These are phyloP conservation scores for Nematodospora valgi DNA, from an alignment of 805 yeast genomes.

Conservation along the genomic window DNA sequence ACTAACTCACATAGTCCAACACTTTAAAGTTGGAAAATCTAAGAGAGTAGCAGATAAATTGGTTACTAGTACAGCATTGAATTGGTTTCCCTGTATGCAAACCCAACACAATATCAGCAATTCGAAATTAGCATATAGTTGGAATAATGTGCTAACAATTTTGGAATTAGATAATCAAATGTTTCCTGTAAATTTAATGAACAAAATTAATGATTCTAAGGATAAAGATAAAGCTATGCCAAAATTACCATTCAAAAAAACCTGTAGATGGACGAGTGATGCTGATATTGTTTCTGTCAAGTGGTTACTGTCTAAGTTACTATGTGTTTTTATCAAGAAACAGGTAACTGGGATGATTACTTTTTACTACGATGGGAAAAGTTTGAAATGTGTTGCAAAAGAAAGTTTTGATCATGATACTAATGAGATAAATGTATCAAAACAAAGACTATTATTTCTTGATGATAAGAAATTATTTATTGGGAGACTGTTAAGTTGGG, in stretches of 20 bases:
- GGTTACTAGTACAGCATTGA: conserved; percentile 36
- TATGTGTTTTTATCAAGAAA: conserved; percentile 19
- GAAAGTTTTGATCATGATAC: conserved; percentile 1
- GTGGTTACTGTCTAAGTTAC: conserved; percentile 44
- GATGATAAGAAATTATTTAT: conserved; percentile 40
- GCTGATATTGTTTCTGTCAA: conserved; percentile 45
- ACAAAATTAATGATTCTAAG: conserved; percentile 25
- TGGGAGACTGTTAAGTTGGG: conserved; percentile 69
- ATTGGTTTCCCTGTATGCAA: conserved; percentile 59
- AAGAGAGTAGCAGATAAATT: conserved; percentile 18
- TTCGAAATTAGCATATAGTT: conserved; percentile 61
- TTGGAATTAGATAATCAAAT: conserved; percentile 45
- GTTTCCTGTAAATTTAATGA: conserved; percentile 26
- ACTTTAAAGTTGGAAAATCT: conserved; percentile 51
- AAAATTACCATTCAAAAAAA: conserved; percentile 20
- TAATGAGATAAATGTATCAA: conserved; percentile 16
- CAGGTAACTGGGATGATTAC: conserved; percentile 4
- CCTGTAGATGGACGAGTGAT: conserved; percentile 20
- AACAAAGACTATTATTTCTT: conserved; percentile 20
- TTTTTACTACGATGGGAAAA: conserved; percentile 7
- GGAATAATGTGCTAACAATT: conserved; percentile 60
- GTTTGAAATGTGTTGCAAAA: conserved; percentile 4
- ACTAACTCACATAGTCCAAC: conserved; percentile 37
- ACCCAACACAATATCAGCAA: conserved; percentile 12
- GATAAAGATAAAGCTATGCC: conserved; percentile 38